phyloP scores from a whole-genome alignment of 106 monocot genomes.

The Dendrobium chrysotoxum region DNA sequence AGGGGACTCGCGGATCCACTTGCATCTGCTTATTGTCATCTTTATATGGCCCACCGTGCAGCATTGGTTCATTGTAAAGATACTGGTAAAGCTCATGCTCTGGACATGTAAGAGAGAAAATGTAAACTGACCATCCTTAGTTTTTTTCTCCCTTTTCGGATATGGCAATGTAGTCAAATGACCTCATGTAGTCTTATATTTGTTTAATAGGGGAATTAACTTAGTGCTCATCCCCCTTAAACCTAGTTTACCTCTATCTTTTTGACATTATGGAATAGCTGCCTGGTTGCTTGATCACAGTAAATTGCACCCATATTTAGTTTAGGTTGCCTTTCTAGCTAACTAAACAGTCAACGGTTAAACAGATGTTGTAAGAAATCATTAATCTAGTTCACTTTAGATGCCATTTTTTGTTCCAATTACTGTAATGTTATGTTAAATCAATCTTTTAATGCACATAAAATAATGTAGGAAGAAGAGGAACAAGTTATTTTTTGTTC shows the following conservation, averaged over 20 bases:
- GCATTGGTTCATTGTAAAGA: conserved; percentile 14
- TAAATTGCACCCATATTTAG: not conserved
- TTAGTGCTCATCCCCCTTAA: not conserved
- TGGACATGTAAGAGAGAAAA: not conserved
- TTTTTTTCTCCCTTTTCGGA: not conserved
- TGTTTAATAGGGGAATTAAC: not conserved
- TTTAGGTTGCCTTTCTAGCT: not conserved
- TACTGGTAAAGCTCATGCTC: conserved; percentile 13
- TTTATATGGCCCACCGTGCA: conserved; percentile 36
- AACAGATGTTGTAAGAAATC: not conserved
- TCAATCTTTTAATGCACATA: not conserved
- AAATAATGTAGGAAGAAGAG: not conserved
- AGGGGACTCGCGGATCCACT: conserved; percentile 49
- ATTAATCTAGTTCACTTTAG: not conserved
- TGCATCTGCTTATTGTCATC: conserved; percentile 43
- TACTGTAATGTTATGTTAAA: not conserved
- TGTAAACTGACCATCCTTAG: not conserved
- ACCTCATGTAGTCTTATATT: not conserved
- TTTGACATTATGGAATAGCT: not conserved
- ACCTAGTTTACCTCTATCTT: not conserved
- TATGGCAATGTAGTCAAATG: not conserved
- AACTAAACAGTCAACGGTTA: not conserved
- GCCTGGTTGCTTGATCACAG: not conserved
- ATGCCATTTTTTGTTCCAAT: not conserved
- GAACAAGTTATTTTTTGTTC: not conserved